Evolutionary conservation across 768 basidiomycete genomes (phyloP).

Genomic region (Suillus spraguei): DNA sequence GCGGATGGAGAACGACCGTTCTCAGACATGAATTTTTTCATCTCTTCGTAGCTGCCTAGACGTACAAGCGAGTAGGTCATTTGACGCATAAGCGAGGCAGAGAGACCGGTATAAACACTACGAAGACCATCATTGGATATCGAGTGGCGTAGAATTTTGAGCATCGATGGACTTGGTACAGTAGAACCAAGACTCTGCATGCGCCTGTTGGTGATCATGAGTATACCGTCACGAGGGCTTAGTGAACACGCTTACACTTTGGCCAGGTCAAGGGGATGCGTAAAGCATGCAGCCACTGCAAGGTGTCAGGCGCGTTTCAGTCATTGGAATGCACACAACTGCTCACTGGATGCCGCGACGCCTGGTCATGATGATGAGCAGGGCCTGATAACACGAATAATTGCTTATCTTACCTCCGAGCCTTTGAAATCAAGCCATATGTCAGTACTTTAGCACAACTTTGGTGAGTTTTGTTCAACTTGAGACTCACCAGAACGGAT

Average conservation of each 20-base stretch:
- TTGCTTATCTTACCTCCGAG: conserved; percentile 54
- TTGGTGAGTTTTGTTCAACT: neutral
- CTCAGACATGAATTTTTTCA: conserved; percentile 59
- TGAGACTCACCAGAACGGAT: conserved; percentile 35
- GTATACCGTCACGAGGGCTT: conserved; percentile 8
- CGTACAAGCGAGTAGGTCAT: conserved; percentile 92
- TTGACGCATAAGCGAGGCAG: conserved; percentile 83
- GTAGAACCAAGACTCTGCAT: conserved; percentile 73
- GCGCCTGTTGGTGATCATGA: conserved; percentile 46
- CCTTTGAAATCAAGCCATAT: conserved; percentile 37
- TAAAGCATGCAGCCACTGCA: conserved; percentile 78
- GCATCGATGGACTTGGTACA: conserved; percentile 61
- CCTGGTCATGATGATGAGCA: conserved; percentile 38
- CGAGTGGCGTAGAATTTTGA: conserved; percentile 64
- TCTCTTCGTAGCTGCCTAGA: conserved; percentile 78
- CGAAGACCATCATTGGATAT: conserved; percentile 67
- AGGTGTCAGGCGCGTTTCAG: conserved; percentile 11
- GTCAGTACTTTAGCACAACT: conserved; percentile 8
- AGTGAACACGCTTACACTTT: conserved; percentile 63
- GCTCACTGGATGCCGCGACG: conserved; percentile 64
- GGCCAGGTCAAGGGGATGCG: conserved; percentile 82
- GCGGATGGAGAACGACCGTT: conserved; percentile 50
- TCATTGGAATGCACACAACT: neutral
- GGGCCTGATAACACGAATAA: conserved; percentile 4
- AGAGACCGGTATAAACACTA: conserved; percentile 80